Evolutionary conservation across 1,139 yeast species (phyloP).

Genomic region (Pneumocystis canis): DNA sequence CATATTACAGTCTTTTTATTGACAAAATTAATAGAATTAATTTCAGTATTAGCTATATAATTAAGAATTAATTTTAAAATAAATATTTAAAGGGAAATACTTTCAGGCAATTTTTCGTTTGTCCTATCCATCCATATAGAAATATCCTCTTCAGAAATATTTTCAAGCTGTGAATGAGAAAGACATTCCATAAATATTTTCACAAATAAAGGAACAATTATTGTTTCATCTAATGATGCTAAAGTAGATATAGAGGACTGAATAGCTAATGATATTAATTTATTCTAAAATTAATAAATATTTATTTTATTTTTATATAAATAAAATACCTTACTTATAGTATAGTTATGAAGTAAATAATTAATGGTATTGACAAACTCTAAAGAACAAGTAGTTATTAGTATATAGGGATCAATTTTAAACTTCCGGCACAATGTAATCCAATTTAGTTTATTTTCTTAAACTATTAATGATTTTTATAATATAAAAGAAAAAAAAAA

Average conservation of each 20-base stretch:
- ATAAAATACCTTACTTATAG: slow-evolving; percentile 5
- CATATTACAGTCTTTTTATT: slow-evolving; percentile 86
- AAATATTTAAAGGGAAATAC: neutral
- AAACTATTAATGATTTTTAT: neutral
- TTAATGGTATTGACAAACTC: slow-evolving; percentile 27
- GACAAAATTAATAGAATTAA: slow-evolving; percentile 70
- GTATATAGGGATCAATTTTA: slow-evolving; percentile 46
- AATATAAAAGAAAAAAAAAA: slow-evolving; percentile 34
- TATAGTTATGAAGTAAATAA: slow-evolving; percentile 17
- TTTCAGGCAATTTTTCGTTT: neutral
- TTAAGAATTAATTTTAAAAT: slow-evolving; percentile 18
- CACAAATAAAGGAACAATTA: slow-evolving; percentile 40
- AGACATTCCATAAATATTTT: slow-evolving; percentile 24
- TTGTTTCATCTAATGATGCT: slow-evolving; percentile 54
- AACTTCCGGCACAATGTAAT: slow-evolving; percentile 56
- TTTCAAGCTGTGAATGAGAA: slow-evolving; percentile 25
- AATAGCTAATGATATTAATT: slow-evolving; percentile 31
- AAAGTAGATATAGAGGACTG: slow-evolving; percentile 47
- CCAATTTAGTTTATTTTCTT: slow-evolving; percentile 33
- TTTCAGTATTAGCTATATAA: slow-evolving; percentile 26
- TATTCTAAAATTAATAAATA: neutral
- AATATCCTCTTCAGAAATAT: slow-evolving; percentile 33
- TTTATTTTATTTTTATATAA: neutral
- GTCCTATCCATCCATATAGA: slow-evolving; percentile 1
- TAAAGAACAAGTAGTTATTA: slow-evolving; percentile 33